Conservation (phyloP, 2,329 filamentous ascomycete species). For the Aspergillus pseudotamarii region DNA sequence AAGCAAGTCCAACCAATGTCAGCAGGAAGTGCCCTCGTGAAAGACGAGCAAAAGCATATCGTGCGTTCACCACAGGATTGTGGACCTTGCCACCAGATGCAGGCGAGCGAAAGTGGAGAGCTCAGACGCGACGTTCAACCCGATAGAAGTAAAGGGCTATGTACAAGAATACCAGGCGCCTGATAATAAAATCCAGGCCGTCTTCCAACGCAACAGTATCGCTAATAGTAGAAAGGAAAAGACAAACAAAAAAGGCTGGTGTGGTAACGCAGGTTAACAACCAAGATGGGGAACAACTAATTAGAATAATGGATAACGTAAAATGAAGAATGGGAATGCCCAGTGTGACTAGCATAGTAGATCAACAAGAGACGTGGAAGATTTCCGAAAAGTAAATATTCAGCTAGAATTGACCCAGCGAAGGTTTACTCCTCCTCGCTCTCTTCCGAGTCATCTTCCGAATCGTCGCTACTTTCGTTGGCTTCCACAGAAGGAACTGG, state of each 20-base stretch:
- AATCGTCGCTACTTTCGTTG: constrained; percentile 49
- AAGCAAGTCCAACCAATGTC: background rate
- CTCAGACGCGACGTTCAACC: constrained; percentile 12
- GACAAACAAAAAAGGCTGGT: background rate
- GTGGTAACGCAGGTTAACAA: constrained; percentile 3
- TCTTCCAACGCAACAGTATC: constrained; percentile 15
- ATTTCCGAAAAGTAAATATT: constrained; percentile 1
- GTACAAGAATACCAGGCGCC: constrained; percentile 25
- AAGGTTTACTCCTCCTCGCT: constrained; percentile 51
- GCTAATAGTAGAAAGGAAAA: constrained; percentile 10
- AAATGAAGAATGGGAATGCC: constrained; percentile 10
- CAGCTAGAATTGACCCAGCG: background rate
- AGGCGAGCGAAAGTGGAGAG: constrained; percentile 3
- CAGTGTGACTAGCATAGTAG: background rate
- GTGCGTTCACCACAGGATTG: background rate
- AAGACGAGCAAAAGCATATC: background rate
- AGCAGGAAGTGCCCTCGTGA: background rate
- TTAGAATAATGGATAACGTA: constrained; percentile 1
- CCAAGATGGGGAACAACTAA: background rate
- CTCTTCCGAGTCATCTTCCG: constrained; percentile 52
- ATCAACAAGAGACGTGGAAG: background rate
- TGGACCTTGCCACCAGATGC: background rate
- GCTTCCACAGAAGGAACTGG: constrained; percentile 47
- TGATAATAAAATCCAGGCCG: constrained; percentile 12
- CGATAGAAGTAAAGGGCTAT: constrained; percentile 19